Evolutionary conservation across 805 yeast species (phyloP).

Genomic region (Candida oleophila): DNA sequence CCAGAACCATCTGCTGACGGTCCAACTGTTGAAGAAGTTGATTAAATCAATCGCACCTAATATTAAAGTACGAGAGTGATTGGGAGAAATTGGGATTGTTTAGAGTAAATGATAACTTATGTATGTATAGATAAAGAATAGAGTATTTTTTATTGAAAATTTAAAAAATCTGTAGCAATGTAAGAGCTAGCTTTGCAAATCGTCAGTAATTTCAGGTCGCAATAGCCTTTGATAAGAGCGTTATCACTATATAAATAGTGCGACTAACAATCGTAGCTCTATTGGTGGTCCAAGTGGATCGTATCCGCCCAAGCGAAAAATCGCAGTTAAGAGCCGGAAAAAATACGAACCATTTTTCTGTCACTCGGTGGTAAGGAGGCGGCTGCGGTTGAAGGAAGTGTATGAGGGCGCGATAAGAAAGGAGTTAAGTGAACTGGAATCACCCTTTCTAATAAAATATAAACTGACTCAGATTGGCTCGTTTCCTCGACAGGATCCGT

Average conservation of each 20-base stretch:
- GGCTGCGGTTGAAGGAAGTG: too few species aligned
- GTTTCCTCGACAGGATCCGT: not conserved
- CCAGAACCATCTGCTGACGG: conserved; percentile 41
- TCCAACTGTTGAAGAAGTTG: conserved; percentile 56
- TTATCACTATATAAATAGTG: too few species aligned
- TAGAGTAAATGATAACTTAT: not conserved
- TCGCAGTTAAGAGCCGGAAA: not conserved
- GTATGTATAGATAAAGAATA: not conserved
- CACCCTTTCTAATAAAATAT: too few species aligned
- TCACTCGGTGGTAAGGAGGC: not conserved
- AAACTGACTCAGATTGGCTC: not conserved
- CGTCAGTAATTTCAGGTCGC: too few species aligned
- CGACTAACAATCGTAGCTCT: too few species aligned
- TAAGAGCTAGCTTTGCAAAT: too few species aligned
- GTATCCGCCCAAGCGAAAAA: not conserved
- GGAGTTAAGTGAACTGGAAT: not conserved
- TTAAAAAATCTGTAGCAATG: too few species aligned
- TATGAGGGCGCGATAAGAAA: not conserved
- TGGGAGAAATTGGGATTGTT: not conserved
- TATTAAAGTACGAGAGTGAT: not conserved
- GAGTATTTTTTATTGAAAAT: conserved; percentile 2
- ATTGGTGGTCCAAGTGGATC: not conserved
- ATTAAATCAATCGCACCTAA: conserved; percentile 24
- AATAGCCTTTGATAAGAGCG: too few species aligned
- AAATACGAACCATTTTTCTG: not conserved